Percentiles rank a stretch among this genome's conserved stretches.
phyloP scores from a whole-genome alignment of 176 grass and related monocot species.

The Triticum timopheevii region DNA sequence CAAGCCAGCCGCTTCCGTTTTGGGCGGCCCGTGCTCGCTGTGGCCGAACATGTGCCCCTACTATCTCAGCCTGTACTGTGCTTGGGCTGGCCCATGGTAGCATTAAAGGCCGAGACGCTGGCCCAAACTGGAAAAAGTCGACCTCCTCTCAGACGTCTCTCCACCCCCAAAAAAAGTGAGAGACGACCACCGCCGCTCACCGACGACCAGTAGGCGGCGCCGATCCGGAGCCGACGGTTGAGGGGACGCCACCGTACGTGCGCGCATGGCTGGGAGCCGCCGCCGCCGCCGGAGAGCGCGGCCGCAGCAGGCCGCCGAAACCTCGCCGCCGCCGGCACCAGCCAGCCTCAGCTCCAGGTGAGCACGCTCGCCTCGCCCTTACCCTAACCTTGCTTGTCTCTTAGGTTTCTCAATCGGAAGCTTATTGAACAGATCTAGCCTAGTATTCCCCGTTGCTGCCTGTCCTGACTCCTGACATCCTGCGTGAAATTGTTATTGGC shows the following conservation, averaged over 20 bases:
- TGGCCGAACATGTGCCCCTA: too few species aligned
- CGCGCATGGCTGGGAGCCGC: neutral
- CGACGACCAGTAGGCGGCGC: neutral
- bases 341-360: neutral
- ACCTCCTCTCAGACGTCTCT: neutral
- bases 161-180: neutral
- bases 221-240: neutral
- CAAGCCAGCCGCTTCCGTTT: too few species aligned
- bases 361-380: neutral
- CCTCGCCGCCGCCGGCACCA: neutral
- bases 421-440: neutral
- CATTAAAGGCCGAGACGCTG: neutral
- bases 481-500: neutral
- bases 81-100: neutral
- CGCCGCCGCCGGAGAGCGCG: neutral
- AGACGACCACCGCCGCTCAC: neutral
- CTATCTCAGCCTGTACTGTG: neutral
- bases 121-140: fast-evolving
- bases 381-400: neutral
- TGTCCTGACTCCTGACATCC: neutral
- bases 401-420: neutral
- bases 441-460: too few species aligned
- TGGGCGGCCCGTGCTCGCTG: too few species aligned
- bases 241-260: neutral
- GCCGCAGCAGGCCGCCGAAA: neutral